phyloP scores from a whole-genome alignment of 1,139 yeast genomes.

The Yarrowia galli region DNA sequence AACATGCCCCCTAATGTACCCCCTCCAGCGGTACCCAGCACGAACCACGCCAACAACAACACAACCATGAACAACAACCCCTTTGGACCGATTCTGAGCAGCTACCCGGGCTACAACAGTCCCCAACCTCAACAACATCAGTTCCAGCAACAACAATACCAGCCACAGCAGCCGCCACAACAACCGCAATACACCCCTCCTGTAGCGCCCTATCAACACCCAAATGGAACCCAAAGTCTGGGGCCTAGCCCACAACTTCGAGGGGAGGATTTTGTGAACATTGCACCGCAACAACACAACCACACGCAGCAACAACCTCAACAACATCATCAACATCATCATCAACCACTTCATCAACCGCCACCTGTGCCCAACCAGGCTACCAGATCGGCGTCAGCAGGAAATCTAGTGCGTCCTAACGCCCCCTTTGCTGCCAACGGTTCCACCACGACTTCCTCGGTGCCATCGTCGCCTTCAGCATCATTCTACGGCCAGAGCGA shows the following conservation, averaged over 20 bases:
- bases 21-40: constrained; percentile 7
- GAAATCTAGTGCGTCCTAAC: constrained; percentile 5
- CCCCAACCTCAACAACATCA: constrained; percentile 10
- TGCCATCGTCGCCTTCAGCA: constrained; percentile 16
- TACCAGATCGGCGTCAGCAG: constrained; percentile 11
- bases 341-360: neutral
- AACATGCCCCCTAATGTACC: constrained; percentile 12
- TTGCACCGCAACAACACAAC: neutral
- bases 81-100: constrained; percentile 23
- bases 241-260: constrained; percentile 33
- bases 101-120: constrained; percentile 23
- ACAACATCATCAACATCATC: neutral
- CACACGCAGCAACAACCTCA: neutral
- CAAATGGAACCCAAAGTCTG: constrained; percentile 11
- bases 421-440: constrained; percentile 13
- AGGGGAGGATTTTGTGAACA: constrained; percentile 8
- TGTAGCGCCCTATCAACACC: constrained; percentile 5
- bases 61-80: constrained; percentile 8
- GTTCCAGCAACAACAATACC: neutral
- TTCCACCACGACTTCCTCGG: neutral
- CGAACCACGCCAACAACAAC: neutral
- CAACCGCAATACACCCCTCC: constrained; percentile 8
- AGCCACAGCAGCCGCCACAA: neutral
- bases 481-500: constrained; percentile 32
- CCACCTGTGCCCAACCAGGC: neutral